These are phyloP conservation scores for Hortaea werneckii DNA, from an alignment of 2,329 filamentous ascomycete genomes.

Conservation along the genomic window DNA sequence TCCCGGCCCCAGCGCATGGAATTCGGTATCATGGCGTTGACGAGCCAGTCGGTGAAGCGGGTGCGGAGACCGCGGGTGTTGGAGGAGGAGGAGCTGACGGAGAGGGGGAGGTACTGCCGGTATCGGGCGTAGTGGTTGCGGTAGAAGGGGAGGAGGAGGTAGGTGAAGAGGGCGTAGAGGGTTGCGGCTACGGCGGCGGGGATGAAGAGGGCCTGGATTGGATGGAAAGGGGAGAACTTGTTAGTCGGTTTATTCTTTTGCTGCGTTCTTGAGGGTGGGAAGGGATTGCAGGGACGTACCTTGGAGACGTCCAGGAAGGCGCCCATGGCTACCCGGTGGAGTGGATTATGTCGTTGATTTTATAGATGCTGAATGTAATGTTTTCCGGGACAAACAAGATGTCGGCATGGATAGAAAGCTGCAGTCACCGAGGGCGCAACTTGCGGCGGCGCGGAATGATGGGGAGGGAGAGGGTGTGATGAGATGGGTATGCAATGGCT, in stretches of 20 bases:
- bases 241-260: too few relatives aligned
- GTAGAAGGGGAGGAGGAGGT: slow-evolving; percentile 34
- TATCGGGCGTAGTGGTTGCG: slow-evolving; percentile 36
- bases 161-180: slow-evolving; percentile 34
- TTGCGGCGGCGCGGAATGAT: background rate
- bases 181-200: slow-evolving; percentile 34
- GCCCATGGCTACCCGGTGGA: background rate
- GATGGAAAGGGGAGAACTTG: background rate
- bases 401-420: background rate
- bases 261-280: background rate
- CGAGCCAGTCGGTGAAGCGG: slow-evolving; percentile 27
- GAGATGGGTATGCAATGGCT: background rate
- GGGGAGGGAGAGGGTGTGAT: background rate
- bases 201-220: slow-evolving; percentile 32
- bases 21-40: slow-evolving; percentile 23
- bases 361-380: background rate
- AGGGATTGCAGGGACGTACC: background rate
- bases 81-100: slow-evolving; percentile 14
- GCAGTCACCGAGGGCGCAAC: background rate
- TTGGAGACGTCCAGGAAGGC: slow-evolving; percentile 3
- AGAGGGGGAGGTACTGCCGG: slow-evolving; percentile 31
- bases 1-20: slow-evolving; percentile 15
- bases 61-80: slow-evolving; percentile 19
- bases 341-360: background rate
- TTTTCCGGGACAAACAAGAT: background rate